Evolutionary conservation across 371 early-diverging fungal species (phyloP).

Genomic region (Umbelopsis sp.): DNA sequence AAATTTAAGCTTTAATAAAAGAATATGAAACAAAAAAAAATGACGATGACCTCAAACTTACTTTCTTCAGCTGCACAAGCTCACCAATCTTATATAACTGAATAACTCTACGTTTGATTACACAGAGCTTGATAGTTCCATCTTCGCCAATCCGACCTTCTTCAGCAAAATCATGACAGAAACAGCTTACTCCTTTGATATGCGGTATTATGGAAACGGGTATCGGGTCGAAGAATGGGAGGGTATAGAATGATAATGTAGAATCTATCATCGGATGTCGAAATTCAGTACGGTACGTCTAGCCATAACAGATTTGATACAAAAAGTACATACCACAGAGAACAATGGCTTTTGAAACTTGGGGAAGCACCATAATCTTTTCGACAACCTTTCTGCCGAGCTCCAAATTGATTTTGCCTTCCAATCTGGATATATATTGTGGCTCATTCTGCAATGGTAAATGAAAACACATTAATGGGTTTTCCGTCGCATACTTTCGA

Average conservation of each 20-base stretch:
- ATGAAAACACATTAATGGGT: background rate
- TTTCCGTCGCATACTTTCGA: background rate
- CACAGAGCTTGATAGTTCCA: constrained; percentile 64
- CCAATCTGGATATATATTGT: constrained; percentile 48
- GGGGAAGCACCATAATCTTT: constrained; percentile 66
- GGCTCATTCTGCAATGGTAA: constrained; percentile 24
- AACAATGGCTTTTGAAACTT: constrained; percentile 73
- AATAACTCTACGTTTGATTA: constrained; percentile 65
- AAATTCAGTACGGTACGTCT: background rate
- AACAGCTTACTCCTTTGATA: constrained; percentile 72
- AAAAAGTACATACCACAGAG: constrained; percentile 61
- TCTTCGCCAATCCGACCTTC: constrained; percentile 62
- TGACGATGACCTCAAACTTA: constrained; percentile 15
- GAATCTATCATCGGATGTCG: constrained; percentile 47
- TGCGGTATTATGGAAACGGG: constrained; percentile 53
- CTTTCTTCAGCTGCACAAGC: constrained; percentile 55
- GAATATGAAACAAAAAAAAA: background rate
- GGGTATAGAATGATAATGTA: constrained; percentile 63
- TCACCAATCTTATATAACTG: constrained; percentile 61
- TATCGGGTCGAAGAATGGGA: constrained; percentile 66
- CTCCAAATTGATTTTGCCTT: constrained; percentile 57
- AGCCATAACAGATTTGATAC: background rate
- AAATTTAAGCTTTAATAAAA: background rate
- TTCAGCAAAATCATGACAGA: constrained; percentile 60
- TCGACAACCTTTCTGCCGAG: constrained; percentile 71